Evolutionary conservation across 1,139 yeast genomes (phyloP).

Genomic region (Waltiozyma solani): DNA sequence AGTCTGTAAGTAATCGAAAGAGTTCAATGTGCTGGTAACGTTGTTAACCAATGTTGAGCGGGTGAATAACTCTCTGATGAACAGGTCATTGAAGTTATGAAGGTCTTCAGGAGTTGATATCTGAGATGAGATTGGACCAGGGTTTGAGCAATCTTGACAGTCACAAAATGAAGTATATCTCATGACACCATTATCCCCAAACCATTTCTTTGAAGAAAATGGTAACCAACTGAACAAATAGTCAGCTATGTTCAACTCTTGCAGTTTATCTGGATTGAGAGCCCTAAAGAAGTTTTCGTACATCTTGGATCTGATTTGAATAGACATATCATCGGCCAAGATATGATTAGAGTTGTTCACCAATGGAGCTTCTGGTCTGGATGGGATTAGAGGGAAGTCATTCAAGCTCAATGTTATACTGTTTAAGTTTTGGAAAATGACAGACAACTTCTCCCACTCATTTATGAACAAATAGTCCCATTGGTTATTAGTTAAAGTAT

Average conservation of each 20-base stretch:
- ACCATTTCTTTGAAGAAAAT: conserved; percentile 13
- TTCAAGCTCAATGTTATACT: conserved; percentile 17
- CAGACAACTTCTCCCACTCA: conserved; percentile 5
- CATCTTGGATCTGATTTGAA: conserved; percentile 11
- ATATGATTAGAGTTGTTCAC: conserved; percentile 10
- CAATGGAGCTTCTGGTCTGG: too few species aligned
- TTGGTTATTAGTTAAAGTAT: conserved; percentile 10
- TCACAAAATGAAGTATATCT: too few species aligned
- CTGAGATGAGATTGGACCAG: conserved; percentile 11
- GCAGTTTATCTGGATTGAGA: conserved; percentile 10
- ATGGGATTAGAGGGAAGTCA: conserved; percentile 19
- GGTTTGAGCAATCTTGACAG: conserved; percentile 15
- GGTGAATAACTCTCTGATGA: conserved; percentile 6
- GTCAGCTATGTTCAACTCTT: conserved; percentile 14
- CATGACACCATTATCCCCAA: conserved; percentile 12
- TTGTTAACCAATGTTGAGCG: neutral
- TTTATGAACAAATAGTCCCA: conserved; percentile 15
- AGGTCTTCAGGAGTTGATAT: conserved; percentile 7
- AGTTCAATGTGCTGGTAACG: conserved; percentile 2
- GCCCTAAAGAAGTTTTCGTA: conserved; percentile 10
- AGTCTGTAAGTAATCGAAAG: conserved; percentile 6
- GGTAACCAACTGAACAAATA: conserved; percentile 22
- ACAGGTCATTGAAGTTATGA: conserved; percentile 15
- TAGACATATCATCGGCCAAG: neutral
- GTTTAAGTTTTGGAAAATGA: conserved; percentile 12